phyloP scores from a whole-genome alignment of 163 green algal species.

The Chlorella variabilis region DNA sequence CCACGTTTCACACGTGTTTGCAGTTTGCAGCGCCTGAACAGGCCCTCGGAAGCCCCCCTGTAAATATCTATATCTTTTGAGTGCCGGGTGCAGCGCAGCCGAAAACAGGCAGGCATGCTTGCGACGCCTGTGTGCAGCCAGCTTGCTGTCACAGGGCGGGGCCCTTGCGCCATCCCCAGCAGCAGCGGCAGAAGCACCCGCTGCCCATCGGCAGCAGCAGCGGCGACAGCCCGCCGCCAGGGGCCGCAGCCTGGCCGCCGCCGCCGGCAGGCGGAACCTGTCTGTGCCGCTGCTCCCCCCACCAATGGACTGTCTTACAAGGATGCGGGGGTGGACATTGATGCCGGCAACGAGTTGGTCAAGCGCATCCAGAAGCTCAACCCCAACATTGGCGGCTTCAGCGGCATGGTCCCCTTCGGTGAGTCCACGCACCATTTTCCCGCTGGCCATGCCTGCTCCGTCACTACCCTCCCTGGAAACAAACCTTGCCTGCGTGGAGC shows the following conservation, averaged over 20 bases:
- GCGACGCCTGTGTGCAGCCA: no score
- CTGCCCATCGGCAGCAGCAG: neutral
- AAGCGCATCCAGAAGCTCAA: conserved; percentile 93
- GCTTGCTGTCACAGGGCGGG: no score
- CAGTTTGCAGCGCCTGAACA: no score
- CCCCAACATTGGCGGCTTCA: conserved; percentile 95
- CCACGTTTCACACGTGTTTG: no score
- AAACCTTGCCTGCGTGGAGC: no score
- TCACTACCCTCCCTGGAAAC: no score
- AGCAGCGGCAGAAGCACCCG: neutral
- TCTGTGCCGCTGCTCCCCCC: neutral
- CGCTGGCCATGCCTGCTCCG: neutral
- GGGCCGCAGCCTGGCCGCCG: neutral
- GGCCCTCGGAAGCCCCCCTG: no score
- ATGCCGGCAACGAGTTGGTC: conserved; percentile 97
- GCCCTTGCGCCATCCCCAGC: neutral
- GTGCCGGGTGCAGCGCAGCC: no score
- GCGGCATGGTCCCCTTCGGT: conserved; percentile 95
- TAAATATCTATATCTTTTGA: no score
- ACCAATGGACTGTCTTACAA: conserved; percentile 81
- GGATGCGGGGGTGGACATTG: conserved; percentile 95
- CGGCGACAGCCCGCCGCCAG: neutral
- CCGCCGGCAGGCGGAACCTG: neutral
- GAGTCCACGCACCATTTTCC: neutral
- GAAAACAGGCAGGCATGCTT: neutral